phyloP scores from a whole-genome alignment of 2,329 filamentous ascomycete species.

The Clonostachys solani region DNA sequence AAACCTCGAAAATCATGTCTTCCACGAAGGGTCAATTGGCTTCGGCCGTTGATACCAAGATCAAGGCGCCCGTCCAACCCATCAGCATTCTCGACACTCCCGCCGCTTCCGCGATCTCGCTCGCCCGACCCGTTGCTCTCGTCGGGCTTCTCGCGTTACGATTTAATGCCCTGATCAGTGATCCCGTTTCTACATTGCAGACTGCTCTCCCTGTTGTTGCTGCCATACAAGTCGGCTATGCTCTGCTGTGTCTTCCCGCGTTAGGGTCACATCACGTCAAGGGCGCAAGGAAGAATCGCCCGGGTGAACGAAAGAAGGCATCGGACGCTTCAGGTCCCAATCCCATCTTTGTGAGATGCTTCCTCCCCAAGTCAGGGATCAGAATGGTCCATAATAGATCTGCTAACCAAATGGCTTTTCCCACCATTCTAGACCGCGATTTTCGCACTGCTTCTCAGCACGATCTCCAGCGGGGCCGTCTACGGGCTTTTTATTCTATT shows the following conservation, averaged over 20 bases:
- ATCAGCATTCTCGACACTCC: slow-evolving; percentile 30
- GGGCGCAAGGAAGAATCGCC: slow-evolving; percentile 42
- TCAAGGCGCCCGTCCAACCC: slow-evolving; percentile 22
- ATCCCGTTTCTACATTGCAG: slow-evolving; percentile 63
- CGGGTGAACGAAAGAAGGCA: slow-evolving; percentile 49
- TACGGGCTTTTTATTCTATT: slow-evolving; percentile 74
- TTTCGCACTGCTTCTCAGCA: slow-evolving; percentile 54
- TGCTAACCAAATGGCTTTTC: neutral
- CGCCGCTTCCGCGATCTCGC: slow-evolving; percentile 46
- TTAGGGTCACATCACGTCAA: slow-evolving; percentile 42
- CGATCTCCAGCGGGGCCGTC: slow-evolving; percentile 62
- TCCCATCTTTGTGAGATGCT: slow-evolving; percentile 36
- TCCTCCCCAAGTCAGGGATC: neutral
- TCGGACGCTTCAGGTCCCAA: slow-evolving; percentile 31
- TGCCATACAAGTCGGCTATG: slow-evolving; percentile 60
- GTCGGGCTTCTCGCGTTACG: slow-evolving; percentile 58
- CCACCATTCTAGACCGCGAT: slow-evolving; percentile 29
- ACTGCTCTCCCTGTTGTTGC: slow-evolving; percentile 58
- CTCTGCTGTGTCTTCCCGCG: slow-evolving; percentile 58
- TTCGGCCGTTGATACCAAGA: slow-evolving; percentile 19
- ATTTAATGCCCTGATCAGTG: slow-evolving; percentile 63
- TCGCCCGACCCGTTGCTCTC: slow-evolving; percentile 65
- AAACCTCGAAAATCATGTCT: no score
- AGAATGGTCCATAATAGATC: neutral
- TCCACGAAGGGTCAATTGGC: slow-evolving; percentile 17